These are phyloP conservation scores for Umbelopsis sp. DNA, from an alignment of 192 early-diverging fungal species.

Conservation along the genomic window DNA sequence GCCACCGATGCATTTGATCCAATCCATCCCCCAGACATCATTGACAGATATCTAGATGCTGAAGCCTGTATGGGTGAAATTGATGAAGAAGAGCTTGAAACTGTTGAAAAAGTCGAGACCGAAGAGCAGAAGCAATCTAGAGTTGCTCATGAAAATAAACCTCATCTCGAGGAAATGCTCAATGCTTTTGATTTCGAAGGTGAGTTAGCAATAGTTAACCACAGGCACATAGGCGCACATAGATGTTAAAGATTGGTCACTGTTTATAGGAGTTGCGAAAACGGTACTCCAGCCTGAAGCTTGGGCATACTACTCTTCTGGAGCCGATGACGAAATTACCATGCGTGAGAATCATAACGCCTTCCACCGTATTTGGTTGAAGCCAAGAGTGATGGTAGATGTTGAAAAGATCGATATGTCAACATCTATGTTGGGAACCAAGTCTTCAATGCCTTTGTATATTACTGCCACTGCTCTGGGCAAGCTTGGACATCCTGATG, in stretches of 20 bases:
- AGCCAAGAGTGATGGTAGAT: conserved; percentile 75
- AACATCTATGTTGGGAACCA: conserved; percentile 65
- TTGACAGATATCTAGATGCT: conserved; percentile 51
- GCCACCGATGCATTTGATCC: conserved; percentile 66
- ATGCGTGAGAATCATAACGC: conserved; percentile 81
- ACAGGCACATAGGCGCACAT: too few relatives aligned
- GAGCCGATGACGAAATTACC: conserved; percentile 81
- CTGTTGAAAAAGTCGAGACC: conserved; percentile 27
- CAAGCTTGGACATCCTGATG: conserved; percentile 73
- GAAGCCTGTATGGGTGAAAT: conserved; percentile 58
- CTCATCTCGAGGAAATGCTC: conserved; percentile 58
- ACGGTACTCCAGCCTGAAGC: conserved; percentile 62
- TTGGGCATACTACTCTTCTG: conserved; percentile 85
- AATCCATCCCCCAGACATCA: conserved; percentile 71
- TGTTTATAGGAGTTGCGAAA: conserved; percentile 53
- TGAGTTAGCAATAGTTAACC: conserved; percentile 19
- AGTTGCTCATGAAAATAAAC: conserved; percentile 46
- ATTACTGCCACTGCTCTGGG: conserved; percentile 78
- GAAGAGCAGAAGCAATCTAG: conserved; percentile 40
- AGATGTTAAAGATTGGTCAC: background rate
- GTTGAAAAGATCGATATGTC: conserved; percentile 66
- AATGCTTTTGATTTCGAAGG: conserved; percentile 76
- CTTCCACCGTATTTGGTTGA: conserved; percentile 71
- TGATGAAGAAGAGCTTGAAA: conserved; percentile 42
- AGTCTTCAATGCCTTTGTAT: conserved; percentile 65